phyloP scores from a whole-genome alignment of 1,284 basidiomycete species.

The Rhizoctonia solani region DNA sequence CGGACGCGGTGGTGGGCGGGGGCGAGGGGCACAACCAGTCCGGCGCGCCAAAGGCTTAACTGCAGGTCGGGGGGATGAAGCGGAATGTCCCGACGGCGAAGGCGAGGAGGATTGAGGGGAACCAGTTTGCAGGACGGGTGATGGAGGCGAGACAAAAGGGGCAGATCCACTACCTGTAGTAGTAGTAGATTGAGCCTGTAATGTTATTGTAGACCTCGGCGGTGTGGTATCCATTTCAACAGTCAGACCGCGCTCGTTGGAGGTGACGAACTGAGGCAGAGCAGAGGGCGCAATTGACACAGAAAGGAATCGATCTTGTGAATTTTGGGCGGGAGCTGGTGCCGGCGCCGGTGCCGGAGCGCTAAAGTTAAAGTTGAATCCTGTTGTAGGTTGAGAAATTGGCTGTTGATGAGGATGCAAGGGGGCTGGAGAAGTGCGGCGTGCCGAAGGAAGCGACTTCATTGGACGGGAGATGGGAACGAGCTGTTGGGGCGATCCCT shows the following conservation, averaged over 20 bases:
- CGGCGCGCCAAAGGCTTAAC: background rate
- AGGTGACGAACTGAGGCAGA: slow-evolving; percentile 9
- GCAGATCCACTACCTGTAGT: background rate
- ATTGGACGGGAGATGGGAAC: background rate
- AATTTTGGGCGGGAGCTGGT: too few relatives aligned
- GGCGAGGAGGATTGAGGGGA: slow-evolving; percentile 10
- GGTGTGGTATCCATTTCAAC: slow-evolving; percentile 28
- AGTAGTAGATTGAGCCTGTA: background rate
- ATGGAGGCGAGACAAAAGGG: background rate
- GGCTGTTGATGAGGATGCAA: background rate
- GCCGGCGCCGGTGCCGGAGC: background rate
- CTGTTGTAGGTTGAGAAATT: background rate
- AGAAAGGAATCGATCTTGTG: background rate
- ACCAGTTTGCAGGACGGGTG: background rate
- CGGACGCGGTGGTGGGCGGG: background rate
- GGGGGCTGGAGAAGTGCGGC: slow-evolving; percentile 3
- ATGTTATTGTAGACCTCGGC: background rate
- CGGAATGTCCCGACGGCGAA: background rate
- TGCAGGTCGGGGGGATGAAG: background rate
- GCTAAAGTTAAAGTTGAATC: slow-evolving; percentile 13
- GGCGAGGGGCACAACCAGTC: background rate
- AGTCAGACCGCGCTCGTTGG: slow-evolving; percentile 14
- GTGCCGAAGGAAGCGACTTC: slow-evolving; percentile 2
- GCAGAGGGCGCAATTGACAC: background rate
- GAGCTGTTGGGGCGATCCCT: background rate